Base-by-base conservation (phyloP, 2,329 filamentous ascomycete species). In the Neopestalotiopsis rosae region DNA sequence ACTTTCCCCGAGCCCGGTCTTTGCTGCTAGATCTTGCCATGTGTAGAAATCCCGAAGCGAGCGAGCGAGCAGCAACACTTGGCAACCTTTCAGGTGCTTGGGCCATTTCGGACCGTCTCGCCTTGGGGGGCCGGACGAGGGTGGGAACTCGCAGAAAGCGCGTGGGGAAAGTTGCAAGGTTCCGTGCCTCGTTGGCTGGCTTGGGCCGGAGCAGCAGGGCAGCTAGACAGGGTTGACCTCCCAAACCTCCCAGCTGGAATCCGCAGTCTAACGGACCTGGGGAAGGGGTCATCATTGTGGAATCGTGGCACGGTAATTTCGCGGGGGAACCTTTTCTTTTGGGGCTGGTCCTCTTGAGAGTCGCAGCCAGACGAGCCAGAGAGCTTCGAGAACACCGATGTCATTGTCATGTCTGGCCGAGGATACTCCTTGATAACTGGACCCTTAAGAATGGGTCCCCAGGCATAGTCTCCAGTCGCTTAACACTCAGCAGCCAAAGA, bases 41-140 rank as follows among this genome's bases (percentile, higher is more conserved):
- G 57, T 30, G 59, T 52, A 52, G n/a, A 52, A 52, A 20, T 62
- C 34, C 30, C 59, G 59, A 62, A 62, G 34, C 32, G 32, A 62
- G 59, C 24, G 24, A 28, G 24, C 24, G 24, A 28, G 24, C 24
- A 28, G 24, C 24, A 28, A 28, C 24, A 28, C 24, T 28, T 28
- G 24, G 24, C 20, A 38, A 62, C 57, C n/a, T 10, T 14, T 24
- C 13, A 34, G 24, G 24, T 30, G 28, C 32, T 20, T 62, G 59
- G 59, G 28, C 32, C 30, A 20, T 20, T 62, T 62, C 59, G 59
- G 59, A n/a, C 59, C 59, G 59, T 62, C 59, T 62, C 59, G 59
- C 59, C 59, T 62, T 62, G 30, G 32, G 30, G 32, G 59, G 40
- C 59, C 59, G 28, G 59, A 20, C 30, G 59, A 62, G 20, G 59